Conservation (phyloP, 2,329 filamentous ascomycete species). For the Leptoxyphium fumago region DNA sequence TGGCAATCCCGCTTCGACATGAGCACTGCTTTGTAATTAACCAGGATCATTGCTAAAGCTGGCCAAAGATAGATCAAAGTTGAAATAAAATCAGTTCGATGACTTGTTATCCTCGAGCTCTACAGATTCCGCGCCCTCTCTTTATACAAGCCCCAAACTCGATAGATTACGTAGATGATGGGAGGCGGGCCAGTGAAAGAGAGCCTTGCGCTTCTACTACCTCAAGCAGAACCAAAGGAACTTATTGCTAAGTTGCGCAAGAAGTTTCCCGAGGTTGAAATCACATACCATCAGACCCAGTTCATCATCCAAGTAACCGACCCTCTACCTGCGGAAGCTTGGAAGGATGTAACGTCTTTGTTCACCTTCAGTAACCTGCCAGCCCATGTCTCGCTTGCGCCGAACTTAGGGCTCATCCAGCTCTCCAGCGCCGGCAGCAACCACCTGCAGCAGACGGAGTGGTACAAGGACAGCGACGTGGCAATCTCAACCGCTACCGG, state of each 20-base stretch:
- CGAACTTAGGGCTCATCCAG: constrained; percentile 37
- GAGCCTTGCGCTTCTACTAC: constrained; percentile 18
- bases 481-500: constrained; percentile 40
- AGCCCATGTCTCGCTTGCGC: constrained; percentile 18
- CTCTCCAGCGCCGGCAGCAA: constrained; percentile 44
- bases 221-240: constrained; percentile 22
- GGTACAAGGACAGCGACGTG: constrained; percentile 38
- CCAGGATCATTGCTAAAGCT: no score
- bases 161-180: constrained; percentile 11
- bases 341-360: constrained; percentile 31
- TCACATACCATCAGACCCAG: constrained; percentile 25
- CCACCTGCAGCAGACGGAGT: constrained; percentile 36
- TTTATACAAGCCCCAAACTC: no score
- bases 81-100: no score
- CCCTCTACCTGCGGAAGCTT: constrained; percentile 20
- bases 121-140: no score
- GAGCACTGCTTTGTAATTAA: no score
- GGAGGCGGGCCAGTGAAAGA: constrained; percentile 23
- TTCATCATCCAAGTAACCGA: constrained; percentile 7
- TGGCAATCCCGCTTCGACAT: no score
- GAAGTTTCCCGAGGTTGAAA: constrained; percentile 31
- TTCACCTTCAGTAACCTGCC: constrained; percentile 35
- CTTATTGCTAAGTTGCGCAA: constrained; percentile 24
- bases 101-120: no score
- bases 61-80: no score